A percentile compares a stretch with the other conserved stretches of the same genome.
Conservation (phyloP, 768 basidiomycete species). For the Naganishia vaughanmartiniae region DNA sequence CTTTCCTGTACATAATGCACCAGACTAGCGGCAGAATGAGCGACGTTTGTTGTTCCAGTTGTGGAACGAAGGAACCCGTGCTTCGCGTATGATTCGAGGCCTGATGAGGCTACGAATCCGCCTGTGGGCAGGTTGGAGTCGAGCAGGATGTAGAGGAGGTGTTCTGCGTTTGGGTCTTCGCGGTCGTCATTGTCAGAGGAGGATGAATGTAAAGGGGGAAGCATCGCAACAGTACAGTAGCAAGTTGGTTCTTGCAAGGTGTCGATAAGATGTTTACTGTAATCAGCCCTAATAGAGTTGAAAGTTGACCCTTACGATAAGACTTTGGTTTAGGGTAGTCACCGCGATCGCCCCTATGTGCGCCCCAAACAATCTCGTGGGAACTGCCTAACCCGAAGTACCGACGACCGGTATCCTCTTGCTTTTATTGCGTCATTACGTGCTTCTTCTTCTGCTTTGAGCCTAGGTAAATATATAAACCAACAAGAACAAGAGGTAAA, state of each 20-base stretch:
- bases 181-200: background rate
- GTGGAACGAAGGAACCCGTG: constrained; percentile 66
- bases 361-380: too few species aligned
- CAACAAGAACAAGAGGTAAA: too few species aligned
- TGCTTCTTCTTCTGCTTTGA: background rate
- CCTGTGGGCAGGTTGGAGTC: constrained; percentile 96
- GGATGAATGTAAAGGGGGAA: background rate
- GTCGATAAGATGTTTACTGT: too few species aligned
- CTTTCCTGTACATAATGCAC: constrained; percentile 39
- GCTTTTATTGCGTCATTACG: too few species aligned
- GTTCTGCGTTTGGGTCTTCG: constrained; percentile 32
- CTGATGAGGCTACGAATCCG: constrained; percentile 90
- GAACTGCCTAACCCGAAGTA: too few species aligned
- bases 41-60: background rate
- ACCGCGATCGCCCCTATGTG: too few species aligned
- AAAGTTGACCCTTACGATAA: too few species aligned
- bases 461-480: too few species aligned
- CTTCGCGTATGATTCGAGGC: constrained; percentile 81
- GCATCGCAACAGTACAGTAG: too few species aligned
- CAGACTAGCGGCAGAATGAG: background rate
- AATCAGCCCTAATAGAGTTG: too few species aligned
- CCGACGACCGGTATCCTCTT: background rate
- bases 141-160: constrained; percentile 49
- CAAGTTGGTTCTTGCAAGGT: too few species aligned
- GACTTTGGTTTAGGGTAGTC: too few species aligned